Evolutionary conservation across 2,329 filamentous ascomycete genomes (phyloP).

Genomic region (Penicillium sp.): DNA sequence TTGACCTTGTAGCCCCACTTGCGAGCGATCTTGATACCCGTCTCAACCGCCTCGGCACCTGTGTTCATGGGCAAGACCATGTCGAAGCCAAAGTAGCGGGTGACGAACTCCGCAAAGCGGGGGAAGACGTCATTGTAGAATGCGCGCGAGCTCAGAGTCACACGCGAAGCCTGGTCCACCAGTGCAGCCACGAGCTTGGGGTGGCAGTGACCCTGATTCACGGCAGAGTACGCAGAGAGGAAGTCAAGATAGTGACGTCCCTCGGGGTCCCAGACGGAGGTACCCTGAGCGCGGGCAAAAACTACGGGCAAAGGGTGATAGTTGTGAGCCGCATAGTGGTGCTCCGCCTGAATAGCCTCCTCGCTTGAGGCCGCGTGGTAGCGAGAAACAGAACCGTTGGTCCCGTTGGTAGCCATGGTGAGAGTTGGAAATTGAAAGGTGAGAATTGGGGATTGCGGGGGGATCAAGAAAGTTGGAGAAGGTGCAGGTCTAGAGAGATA

Average conservation of each 20-base stretch:
- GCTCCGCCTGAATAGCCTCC: conserved; percentile 77
- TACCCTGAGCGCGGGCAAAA: conserved; percentile 81
- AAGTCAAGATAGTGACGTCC: conserved; percentile 96
- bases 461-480: conserved; percentile 27
- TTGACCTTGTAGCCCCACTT: conserved; percentile 99
- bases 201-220: conserved; percentile 98
- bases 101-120: conserved; percentile 90
- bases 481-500: background rate
- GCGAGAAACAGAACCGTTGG: conserved; percentile 43
- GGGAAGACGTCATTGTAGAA: conserved; percentile 99
- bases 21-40: conserved; percentile 89
- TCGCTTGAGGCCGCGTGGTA: conserved; percentile 79
- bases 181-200: conserved; percentile 91
- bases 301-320: conserved; percentile 97
- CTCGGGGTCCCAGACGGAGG: conserved; percentile 95
- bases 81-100: conserved; percentile 86
- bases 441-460: conserved; percentile 16
- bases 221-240: conserved; percentile 94
- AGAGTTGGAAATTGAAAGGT: conserved; percentile 15
- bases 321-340: conserved; percentile 91
- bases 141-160: conserved; percentile 90
- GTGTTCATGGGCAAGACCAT: conserved; percentile 99
- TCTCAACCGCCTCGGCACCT: conserved; percentile 94
- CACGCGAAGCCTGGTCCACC: conserved; percentile 81
- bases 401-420: conserved; percentile 43